These are phyloP conservation scores for Penicillium sp. DNA, from an alignment of 2,329 filamentous ascomycete species.

Conservation along the genomic window DNA sequence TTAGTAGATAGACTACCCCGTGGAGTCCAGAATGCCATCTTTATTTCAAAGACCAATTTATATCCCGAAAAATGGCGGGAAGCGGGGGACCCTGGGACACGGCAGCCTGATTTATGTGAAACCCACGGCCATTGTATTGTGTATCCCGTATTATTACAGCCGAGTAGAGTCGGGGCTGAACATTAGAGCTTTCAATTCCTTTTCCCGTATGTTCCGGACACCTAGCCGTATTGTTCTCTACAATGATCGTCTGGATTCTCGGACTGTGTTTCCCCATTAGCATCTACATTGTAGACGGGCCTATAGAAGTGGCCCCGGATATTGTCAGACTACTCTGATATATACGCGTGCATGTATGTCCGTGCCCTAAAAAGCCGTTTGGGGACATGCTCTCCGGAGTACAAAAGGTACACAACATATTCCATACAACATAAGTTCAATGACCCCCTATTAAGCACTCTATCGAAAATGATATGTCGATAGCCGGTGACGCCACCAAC, in stretches of 20 bases:
- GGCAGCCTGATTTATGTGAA: conserved; percentile 5
- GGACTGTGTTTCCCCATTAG: neutral
- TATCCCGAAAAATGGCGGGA: conserved; percentile 1
- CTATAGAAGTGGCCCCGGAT: neutral
- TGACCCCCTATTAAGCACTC: neutral
- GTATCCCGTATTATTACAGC: neutral
- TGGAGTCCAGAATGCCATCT: neutral
- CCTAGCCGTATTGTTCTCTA: neutral
- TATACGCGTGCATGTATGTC: neutral
- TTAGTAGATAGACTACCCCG: neutral
- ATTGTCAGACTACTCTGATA: neutral
- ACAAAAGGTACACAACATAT: neutral
- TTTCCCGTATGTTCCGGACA: neutral
- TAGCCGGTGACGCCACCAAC: neutral
- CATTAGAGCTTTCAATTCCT: neutral
- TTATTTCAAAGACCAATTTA: neutral
- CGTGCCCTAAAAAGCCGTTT: neutral
- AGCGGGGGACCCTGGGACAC: neutral
- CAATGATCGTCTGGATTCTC: neutral
- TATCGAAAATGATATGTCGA: neutral
- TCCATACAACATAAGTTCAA: neutral
- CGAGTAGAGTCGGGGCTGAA: neutral
- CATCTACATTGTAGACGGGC: neutral
- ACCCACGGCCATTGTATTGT: neutral
- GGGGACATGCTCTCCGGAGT: neutral